Conservation (phyloP, 2,329 filamentous ascomycete species). For the Aplosporella prunicola region DNA sequence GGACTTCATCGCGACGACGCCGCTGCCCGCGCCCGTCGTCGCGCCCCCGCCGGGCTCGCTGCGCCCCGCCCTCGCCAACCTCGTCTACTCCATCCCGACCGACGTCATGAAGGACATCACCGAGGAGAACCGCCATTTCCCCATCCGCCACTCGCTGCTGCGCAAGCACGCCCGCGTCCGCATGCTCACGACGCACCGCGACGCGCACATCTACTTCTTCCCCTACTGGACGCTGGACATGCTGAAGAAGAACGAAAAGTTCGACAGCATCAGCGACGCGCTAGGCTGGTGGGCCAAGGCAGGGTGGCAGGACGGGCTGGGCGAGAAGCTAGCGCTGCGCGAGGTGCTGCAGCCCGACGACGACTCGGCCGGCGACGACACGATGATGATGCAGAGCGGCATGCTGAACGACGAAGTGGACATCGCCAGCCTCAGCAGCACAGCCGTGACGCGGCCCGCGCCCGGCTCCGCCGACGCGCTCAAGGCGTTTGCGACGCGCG, state of each 20-base stretch:
- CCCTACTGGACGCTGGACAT: constrained; percentile 86
- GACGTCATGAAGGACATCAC: constrained; percentile 79
- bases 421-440: constrained; percentile 44
- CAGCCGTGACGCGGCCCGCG: constrained; percentile 16
- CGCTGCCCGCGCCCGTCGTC: constrained; percentile 50
- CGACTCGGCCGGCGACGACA: constrained; percentile 29
- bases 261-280: constrained; percentile 83
- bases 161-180: constrained; percentile 65
- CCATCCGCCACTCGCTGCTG: constrained; percentile 67
- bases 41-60: constrained; percentile 55
- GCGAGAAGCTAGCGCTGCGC: constrained; percentile 64
- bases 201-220: constrained; percentile 91
- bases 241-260: constrained; percentile 64
- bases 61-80: constrained; percentile 58
- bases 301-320: constrained; percentile 75
- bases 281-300: constrained; percentile 94
- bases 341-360: constrained; percentile 49
- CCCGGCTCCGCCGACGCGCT: not conserved
- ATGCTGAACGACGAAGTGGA: constrained; percentile 45
- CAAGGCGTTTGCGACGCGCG: constrained; percentile 27
- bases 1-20: constrained; percentile 76
- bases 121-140: constrained; percentile 63
- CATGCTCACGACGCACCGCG: constrained; percentile 75
- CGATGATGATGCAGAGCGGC: constrained; percentile 11
- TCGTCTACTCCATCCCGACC: constrained; percentile 80